Evolutionary conservation across 371 early-diverging fungal species (phyloP).

Genomic region (Dinochytrium kinnereticum): DNA sequence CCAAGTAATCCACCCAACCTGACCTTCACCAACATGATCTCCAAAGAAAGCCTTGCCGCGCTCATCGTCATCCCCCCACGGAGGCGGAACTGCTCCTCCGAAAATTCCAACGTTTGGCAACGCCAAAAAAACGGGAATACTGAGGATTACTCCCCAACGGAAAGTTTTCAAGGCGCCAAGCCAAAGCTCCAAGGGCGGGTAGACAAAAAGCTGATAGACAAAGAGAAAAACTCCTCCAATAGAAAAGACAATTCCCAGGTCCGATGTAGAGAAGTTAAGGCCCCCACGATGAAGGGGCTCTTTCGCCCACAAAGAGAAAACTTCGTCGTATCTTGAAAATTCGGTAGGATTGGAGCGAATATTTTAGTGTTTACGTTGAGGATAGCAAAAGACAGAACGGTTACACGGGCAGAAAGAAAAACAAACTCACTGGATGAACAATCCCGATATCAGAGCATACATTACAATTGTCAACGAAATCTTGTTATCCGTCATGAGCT

Average conservation of each 20-base stretch:
- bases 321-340: slow-evolving; percentile 33
- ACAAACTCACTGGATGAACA: slow-evolving; percentile 28
- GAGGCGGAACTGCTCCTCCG: background rate
- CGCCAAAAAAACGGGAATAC: slow-evolving; percentile 20
- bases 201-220: slow-evolving; percentile 38
- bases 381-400: background rate
- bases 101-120: background rate
- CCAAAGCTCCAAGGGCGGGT: slow-evolving; percentile 27
- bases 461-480: slow-evolving; percentile 28
- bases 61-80: background rate
- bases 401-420: background rate
- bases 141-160: slow-evolving; percentile 27
- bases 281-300: slow-evolving; percentile 26
- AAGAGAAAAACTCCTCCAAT: slow-evolving; percentile 32
- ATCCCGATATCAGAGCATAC: slow-evolving; percentile 18
- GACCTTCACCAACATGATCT: background rate
- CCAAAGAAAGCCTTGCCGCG: background rate
- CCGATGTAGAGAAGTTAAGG: slow-evolving; percentile 22
- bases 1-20: slow-evolving; percentile 19
- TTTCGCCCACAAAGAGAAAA: slow-evolving; percentile 34
- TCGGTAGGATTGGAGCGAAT: no score
- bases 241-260: slow-evolving; percentile 31
- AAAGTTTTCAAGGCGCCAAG: slow-evolving; percentile 34
- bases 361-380: no score
- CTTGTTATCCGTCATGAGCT: background rate